These are phyloP conservation scores for Tulasnella sp. DNA, from an alignment of 768 basidiomycete genomes.

Conservation along the genomic window DNA sequence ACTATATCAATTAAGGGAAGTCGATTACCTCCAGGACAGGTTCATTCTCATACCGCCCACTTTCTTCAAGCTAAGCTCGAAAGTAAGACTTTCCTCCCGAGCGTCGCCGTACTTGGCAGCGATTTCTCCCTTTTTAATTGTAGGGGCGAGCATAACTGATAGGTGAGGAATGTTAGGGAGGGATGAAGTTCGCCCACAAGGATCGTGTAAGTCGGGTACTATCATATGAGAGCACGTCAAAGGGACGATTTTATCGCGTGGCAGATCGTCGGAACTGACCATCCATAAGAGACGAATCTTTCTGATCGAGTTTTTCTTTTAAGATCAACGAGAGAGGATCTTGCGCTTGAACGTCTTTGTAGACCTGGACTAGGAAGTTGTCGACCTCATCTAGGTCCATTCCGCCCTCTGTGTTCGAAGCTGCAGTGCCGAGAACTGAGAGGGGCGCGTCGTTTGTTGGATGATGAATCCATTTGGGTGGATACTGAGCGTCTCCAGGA, in stretches of 20 bases:
- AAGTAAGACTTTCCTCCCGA: neutral
- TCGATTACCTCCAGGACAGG: constrained; percentile 61
- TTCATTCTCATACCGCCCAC: constrained; percentile 58
- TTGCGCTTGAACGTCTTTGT: neutral
- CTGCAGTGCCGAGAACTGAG: neutral
- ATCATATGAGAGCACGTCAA: constrained; percentile 13
- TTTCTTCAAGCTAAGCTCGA: constrained; percentile 45
- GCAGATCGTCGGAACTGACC: constrained; percentile 39
- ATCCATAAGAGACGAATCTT: constrained; percentile 52
- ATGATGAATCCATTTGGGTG: neutral
- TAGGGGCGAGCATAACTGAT: constrained; percentile 25
- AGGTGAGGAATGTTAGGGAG: neutral
- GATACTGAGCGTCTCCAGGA: neutral
- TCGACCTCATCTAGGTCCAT: neutral
- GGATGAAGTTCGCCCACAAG: constrained; percentile 43
- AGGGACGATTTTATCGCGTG: neutral
- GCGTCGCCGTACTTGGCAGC: neutral
- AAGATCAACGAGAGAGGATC: constrained; percentile 40
- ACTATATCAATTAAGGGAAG: neutral
- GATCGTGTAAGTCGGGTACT: constrained; percentile 58
- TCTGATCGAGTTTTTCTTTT: constrained; percentile 54
- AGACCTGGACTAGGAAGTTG: neutral
- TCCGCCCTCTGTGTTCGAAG: neutral
- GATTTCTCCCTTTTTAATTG: neutral
- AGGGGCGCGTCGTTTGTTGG: neutral